These are phyloP conservation scores for Acanthamoeba healyi DNA, from an alignment of 208 protist genomes.

Conservation along the genomic window DNA sequence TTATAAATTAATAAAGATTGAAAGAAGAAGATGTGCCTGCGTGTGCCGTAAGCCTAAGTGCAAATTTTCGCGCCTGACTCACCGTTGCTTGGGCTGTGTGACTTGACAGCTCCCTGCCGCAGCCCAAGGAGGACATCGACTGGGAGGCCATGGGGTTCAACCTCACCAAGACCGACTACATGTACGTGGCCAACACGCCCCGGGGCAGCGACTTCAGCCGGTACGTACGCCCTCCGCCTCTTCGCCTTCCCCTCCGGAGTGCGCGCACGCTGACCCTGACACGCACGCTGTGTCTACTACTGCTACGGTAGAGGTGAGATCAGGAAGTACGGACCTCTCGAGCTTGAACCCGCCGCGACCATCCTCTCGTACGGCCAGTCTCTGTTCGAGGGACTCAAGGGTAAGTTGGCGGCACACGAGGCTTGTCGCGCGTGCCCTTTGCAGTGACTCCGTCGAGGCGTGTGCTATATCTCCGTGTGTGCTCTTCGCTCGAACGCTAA, in stretches of 20 bases:
- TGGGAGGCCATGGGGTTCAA: conserved; percentile 52
- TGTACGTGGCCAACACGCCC: conserved; percentile 65
- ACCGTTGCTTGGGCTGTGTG: no score
- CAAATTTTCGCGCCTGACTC: no score
- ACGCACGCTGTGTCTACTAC: no score
- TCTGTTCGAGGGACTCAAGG: conserved; percentile 71
- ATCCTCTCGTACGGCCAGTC: conserved; percentile 67
- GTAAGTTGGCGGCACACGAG: not conserved
- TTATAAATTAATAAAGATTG: no score
- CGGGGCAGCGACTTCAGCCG: conserved; percentile 13
- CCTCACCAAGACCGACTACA: conserved; percentile 64
- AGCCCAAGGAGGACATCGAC: conserved; percentile 33
- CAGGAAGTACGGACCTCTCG: conserved; percentile 19
- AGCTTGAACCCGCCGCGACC: conserved; percentile 54
- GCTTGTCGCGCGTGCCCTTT: not conserved
- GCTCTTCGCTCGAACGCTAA: not conserved
- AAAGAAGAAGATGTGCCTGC: no score
- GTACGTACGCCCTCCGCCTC: not conserved
- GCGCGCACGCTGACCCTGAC: no score
- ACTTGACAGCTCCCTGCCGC: not conserved
- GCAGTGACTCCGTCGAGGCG: not conserved
- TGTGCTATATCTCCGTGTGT: not conserved
- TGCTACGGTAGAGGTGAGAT: conserved; percentile 44
- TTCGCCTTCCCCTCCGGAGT: not conserved
- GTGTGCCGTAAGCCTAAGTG: no score